Evolutionary conservation across 2,329 filamentous ascomycete species (phyloP), one percentile per base, ranked within the genome.

Genomic region (Fusarium praegraminearum): DNA sequence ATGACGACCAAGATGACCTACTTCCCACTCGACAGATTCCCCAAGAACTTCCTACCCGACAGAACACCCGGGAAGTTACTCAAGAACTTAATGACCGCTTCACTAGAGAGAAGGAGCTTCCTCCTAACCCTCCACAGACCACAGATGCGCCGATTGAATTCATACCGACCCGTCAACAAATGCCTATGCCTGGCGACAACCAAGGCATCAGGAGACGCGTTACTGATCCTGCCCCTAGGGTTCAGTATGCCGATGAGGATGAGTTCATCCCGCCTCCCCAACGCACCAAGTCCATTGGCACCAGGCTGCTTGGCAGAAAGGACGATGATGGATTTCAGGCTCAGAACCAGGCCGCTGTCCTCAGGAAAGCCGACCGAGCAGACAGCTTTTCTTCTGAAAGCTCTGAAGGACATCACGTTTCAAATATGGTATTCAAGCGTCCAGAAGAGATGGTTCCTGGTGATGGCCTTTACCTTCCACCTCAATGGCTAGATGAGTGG

Each of bases 401-500:
- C 46, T 76, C 74, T n/a, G 77, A 80, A 60, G 70, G 76, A 67
- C 76, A 82, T 74, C 79, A 76, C 64, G 76, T 81, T 57, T 82
- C 77, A 40, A 84, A 78, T 66, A 80, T 78, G 77, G 77, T 78
- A 51, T 85, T 77, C 77, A 84, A 76, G 70, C 81, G 76, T 41
- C 78, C 78, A 15, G 79, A 82, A 45, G 78, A 81, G 24, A 75
- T 84, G 59, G 76, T 75, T 36, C 86, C 86, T 12, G 83, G 87
- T 35, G 79, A 86, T 55, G 86, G 86, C 18, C 77, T 86, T 38
- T 93, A 92, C 75, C 79, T 87, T 32, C 82, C 86, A 6, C 84
- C 88, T 1, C 80, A 82, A 57, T 89, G 88, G 74, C 81, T 94
- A 10, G 87, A 92, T 35, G 92, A 94, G 76, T 94, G 91, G 91